Evolutionary conservation across 371 early-diverging fungal species (phyloP).

Genomic region (Caulochytrium protostelioides): DNA sequence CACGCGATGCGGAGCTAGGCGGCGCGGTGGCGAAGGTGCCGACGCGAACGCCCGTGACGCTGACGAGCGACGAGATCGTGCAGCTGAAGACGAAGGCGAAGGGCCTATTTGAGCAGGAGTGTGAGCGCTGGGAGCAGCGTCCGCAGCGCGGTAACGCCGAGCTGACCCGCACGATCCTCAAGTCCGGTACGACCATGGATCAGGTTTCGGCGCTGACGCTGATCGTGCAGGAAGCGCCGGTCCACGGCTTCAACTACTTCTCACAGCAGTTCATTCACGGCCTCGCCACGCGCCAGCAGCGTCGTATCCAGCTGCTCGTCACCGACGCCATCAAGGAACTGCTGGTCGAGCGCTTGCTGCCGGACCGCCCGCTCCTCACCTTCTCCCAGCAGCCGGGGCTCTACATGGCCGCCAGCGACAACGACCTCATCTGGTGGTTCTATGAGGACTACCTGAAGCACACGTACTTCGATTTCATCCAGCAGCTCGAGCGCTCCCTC

Average conservation of each 20-base stretch:
- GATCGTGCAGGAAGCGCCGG: slow-evolving; percentile 70
- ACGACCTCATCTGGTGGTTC: slow-evolving; percentile 63
- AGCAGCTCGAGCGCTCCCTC: slow-evolving; percentile 54
- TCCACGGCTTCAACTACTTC: slow-evolving; percentile 56
- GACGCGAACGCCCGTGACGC: too few relatives aligned
- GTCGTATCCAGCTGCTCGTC: slow-evolving; percentile 65
- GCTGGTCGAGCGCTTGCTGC: slow-evolving; percentile 42
- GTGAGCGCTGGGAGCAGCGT: too few relatives aligned
- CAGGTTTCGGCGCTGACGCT: slow-evolving; percentile 79
- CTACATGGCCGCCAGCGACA: slow-evolving; percentile 28
- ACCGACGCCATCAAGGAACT: slow-evolving; percentile 76
- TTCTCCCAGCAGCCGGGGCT: slow-evolving; percentile 60
- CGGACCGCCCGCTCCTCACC: slow-evolving; percentile 71
- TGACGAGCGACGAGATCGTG: too few relatives aligned
- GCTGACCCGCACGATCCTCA: slow-evolving; percentile 62
- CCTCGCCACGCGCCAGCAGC: slow-evolving; percentile 71
- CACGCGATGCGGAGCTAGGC: too few relatives aligned
- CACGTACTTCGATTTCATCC: slow-evolving; percentile 63
- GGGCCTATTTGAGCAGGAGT: too few relatives aligned
- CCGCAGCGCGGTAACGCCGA: too few relatives aligned
- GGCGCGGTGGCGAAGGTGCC: too few relatives aligned
- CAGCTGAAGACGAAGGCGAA: too few relatives aligned
- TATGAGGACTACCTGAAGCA: slow-evolving; percentile 86
- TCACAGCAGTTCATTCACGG: slow-evolving; percentile 44
- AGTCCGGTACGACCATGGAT: slow-evolving; percentile 78